Base-by-base conservation (phyloP, 805 yeast species). In the Kodamaea neixiangensis region DNA sequence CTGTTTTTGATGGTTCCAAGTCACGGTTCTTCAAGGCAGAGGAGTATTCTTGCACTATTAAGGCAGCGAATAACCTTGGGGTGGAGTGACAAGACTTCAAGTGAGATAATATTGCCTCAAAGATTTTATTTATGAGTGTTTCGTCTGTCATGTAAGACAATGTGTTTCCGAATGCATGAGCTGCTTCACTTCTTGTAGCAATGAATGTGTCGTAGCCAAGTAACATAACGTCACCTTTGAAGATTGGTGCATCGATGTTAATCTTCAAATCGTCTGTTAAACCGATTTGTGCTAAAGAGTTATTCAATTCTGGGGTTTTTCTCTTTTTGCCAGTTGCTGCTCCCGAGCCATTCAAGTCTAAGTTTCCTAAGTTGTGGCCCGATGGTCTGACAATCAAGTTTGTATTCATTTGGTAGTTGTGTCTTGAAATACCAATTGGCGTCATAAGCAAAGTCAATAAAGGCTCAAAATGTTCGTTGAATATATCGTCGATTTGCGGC, bases 351-450 rank as follows among this genome's bases (percentile, higher is more conserved):
- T 50, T 55, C 41, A 55, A 47, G 17, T 58, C 61, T 19, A 57
- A 35, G 13, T 56, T 3, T 58, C 69, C 62, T 57, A 63, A 29
- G 76, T 65, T 47, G 59, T 76, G 63, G 1, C 94, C 96, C 10
- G 96, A 87, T 0, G 97, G 96, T 56, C 88, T 82, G 62, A 93
- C 71, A 39, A 94, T 80, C 46, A 83, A 76, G n/a, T 77, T 72
- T 0, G 87, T 73, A 57, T 88, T 85, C 97, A 94, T 89, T 31
- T 83, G 81, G 66, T 89, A 94, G 59, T 86, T 88, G 64, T 86
- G 88, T 56, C 98, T 83, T 3, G 96, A 87, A 49, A 91, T 83
- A 54, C 99, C 99, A 52, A 94, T 87, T 2, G 99, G 99, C 0
- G 98, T 93, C 86, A 89, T 85, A 42, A 90, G 63, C 41, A 94